phyloP scores from a whole-genome alignment of 139 green algal genomes.

The Picochlorum sp. region DNA sequence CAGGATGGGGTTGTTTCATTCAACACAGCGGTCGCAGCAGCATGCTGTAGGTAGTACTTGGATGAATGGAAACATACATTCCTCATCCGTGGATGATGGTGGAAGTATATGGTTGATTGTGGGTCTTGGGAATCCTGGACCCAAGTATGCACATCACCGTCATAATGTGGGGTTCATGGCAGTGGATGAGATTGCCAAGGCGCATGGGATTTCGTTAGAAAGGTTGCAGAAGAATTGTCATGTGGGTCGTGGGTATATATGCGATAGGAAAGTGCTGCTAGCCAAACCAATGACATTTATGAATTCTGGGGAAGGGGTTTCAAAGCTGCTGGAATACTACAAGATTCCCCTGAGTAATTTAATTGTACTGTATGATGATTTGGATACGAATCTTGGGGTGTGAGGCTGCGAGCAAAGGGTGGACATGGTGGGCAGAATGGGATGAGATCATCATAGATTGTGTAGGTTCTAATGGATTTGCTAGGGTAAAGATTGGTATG shows the following conservation, averaged over 20 bases:
- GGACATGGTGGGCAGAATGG: conserved; percentile 93
- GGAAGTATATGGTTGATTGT: conserved; percentile 50
- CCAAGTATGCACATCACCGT: conserved; percentile 57
- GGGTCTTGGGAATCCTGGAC: conserved; percentile 71
- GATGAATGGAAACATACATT: neutral
- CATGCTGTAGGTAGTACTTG: too few species aligned
- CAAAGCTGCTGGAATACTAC: conserved; percentile 61
- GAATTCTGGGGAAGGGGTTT: conserved; percentile 79
- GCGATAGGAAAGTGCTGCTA: conserved; percentile 55
- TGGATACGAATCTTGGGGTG: conserved; percentile 53
- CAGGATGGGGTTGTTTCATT: conserved; percentile 4
- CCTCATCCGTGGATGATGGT: neutral
- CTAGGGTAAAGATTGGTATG: conserved; percentile 75
- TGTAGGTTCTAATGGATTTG: conserved; percentile 59
- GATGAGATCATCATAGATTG: conserved; percentile 72
- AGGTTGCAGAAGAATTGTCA: conserved; percentile 58
- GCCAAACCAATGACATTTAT: conserved; percentile 87
- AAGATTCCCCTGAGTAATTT: conserved; percentile 47
- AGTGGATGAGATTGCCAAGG: conserved; percentile 57
- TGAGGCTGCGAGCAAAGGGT: conserved; percentile 63
- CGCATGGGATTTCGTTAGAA: conserved; percentile 46
- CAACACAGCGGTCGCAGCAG: neutral
- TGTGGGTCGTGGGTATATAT: conserved; percentile 40
- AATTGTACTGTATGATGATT: conserved; percentile 81
- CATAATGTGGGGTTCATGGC: conserved; percentile 87